Base-by-base conservation (phyloP, 345 rosid species). In the Salix udensis region DNA sequence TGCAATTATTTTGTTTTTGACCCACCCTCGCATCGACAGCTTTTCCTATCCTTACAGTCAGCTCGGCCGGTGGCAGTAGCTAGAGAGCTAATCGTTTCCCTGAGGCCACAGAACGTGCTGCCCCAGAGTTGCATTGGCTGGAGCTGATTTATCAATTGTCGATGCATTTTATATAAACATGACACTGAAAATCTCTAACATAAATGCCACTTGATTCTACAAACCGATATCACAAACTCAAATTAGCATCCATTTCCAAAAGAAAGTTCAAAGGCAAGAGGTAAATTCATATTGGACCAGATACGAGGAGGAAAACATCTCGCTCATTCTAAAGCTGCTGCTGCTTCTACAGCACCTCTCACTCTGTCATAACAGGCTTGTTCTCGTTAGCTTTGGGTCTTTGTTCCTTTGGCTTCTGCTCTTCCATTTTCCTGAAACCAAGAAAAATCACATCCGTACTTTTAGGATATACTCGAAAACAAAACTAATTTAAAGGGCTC, bases 341-440 rank as follows among this genome's bases (percentile, higher is more conserved):
- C 36, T 4, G 67, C 3, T 44, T 44, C 21, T 72, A 62, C 39
- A 34, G 62, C 44, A 74, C 74, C 67, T 74, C 34, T 73, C 70
- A 89, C 86, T 94, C 97, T 13, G 89, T 93, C 98, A 96, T 93
- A 34, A 96, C 92, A 65, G 99, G 99, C 76, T 96, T 96, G 81
- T 96, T 96, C 88, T 96, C 99, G 71, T 76, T 96, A 18, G 98
- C 97, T 86, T 93, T 96, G 61, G 91, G 90, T 77, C 74, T 93
- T 72, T 93, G 98, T 42, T 94, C 98, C 88, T 92, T 96, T 2
- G 99, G 98, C 86, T 85, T 96, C 85, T 90, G 97, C 85, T 96
- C 99, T 69, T 96, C 97, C 78, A 78, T 78, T 87, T 89, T 96
- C 94, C 99, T 96, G 82, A 42, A 66, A 74, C 62, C 52, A 70